These are phyloP conservation scores for Nakazawaea peltata DNA, from an alignment of 805 yeast species.

Conservation along the genomic window DNA sequence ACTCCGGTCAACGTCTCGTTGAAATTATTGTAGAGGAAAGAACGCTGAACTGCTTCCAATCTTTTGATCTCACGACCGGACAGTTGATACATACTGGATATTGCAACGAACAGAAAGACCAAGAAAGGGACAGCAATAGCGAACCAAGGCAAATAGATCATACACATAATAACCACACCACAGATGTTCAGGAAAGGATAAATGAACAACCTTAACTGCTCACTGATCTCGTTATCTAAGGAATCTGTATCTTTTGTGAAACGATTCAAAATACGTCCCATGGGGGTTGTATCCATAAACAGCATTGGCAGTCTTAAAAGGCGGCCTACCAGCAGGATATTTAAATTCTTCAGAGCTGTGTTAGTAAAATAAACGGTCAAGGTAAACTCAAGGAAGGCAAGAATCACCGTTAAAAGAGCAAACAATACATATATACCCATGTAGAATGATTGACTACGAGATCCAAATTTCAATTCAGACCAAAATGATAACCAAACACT, in stretches of 20 bases:
- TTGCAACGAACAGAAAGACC: conserved; percentile 29
- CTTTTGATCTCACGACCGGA: conserved; percentile 72
- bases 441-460: conserved; percentile 45
- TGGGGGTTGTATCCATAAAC: conserved; percentile 81
- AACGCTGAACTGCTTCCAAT: conserved; percentile 63
- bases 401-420: conserved; percentile 38
- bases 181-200: conserved; percentile 44
- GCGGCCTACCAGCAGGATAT: conserved; percentile 48
- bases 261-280: conserved; percentile 79
- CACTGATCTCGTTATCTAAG: conserved; percentile 71
- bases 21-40: conserved; percentile 63
- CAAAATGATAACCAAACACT: conserved; percentile 83
- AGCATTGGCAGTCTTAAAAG: conserved; percentile 75
- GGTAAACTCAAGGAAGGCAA: conserved; percentile 34
- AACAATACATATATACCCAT: conserved; percentile 69
- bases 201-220: conserved; percentile 55
- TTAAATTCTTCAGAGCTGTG: conserved; percentile 47
- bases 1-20: conserved; percentile 65
- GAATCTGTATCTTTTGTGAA: conserved; percentile 85
- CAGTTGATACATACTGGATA: conserved; percentile 55
- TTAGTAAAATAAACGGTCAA: conserved; percentile 41
- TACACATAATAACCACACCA: conserved; percentile 60
- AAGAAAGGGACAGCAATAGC: conserved; percentile 59
- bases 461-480: conserved; percentile 48
- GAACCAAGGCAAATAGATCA: conserved; percentile 69